These are phyloP conservation scores for Dichotomocladium elegans DNA, from an alignment of 371 early-diverging fungal genomes.

Conservation along the genomic window DNA sequence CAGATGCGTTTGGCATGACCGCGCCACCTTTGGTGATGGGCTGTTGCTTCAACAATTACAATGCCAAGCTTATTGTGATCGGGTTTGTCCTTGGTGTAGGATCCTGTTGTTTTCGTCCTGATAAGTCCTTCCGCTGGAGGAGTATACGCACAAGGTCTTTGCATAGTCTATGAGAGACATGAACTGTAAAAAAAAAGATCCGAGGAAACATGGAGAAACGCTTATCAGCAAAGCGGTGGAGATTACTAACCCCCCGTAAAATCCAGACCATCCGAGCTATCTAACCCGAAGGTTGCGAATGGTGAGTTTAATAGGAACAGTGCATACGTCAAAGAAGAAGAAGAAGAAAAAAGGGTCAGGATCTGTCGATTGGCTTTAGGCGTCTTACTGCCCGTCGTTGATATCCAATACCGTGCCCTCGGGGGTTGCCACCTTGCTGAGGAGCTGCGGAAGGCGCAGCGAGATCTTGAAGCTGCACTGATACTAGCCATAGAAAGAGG, in stretches of 20 bases:
- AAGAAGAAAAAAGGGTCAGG: not conserved
- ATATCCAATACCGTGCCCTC: constrained; percentile 43
- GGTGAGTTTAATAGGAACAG: not conserved
- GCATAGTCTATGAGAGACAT: too few relatives aligned
- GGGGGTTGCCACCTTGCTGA: constrained; percentile 41
- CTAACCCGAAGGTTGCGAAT: too few relatives aligned
- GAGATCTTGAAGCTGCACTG: constrained; percentile 40
- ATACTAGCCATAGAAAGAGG: constrained; percentile 41
- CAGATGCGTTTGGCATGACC: constrained; percentile 52
- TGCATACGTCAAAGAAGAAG: not conserved
- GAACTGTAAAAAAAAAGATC: too few relatives aligned
- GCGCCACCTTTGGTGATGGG: constrained; percentile 49
- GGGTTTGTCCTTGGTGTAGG: constrained; percentile 45
- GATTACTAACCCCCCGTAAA: constrained; percentile 17
- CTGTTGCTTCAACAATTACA: constrained; percentile 52
- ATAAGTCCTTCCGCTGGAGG: too few relatives aligned
- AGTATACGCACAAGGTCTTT: too few relatives aligned
- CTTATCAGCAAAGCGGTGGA: constrained; percentile 51
- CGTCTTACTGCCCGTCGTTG: constrained; percentile 47
- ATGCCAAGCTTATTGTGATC: constrained; percentile 42
- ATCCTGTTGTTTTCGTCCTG: constrained; percentile 30
- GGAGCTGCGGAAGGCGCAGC: constrained; percentile 44
- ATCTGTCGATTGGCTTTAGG: not conserved
- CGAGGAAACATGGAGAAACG: constrained; percentile 56
- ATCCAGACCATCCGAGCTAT: constrained; percentile 25